These are phyloP conservation scores for Tetradesmus lagerheimii DNA, from an alignment of 139 green algal genomes.

Conservation along the genomic window DNA sequence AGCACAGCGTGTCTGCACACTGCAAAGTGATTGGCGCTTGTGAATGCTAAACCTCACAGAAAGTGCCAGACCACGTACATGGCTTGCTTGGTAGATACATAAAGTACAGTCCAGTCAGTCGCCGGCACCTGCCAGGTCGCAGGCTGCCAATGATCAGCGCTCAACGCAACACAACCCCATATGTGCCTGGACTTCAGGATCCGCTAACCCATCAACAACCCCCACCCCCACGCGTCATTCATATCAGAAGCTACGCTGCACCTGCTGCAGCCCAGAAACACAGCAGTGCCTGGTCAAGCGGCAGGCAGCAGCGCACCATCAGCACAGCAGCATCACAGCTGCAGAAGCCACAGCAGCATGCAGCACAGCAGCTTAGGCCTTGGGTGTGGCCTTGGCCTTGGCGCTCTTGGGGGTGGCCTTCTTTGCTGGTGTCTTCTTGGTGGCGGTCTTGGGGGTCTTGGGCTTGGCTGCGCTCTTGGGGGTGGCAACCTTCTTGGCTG, in stretches of 20 bases:
- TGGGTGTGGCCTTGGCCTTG: neutral
- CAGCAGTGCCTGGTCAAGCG: slow-evolving; percentile 6
- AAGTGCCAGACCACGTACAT: neutral
- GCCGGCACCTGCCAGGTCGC: neutral
- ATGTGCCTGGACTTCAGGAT: neutral
- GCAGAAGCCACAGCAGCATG: neutral
- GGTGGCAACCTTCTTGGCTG: slow-evolving; percentile 31
- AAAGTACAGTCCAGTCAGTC: neutral
- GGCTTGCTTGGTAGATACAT: neutral
- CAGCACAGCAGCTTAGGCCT: neutral
- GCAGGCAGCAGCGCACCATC: neutral
- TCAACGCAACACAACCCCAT: neutral
- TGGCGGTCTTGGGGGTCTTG: neutral
- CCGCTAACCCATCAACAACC: neutral
- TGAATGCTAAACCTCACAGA: neutral
- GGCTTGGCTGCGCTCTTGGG: slow-evolving; percentile 29
- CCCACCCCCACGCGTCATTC: neutral
- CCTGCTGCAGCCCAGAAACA: slow-evolving; percentile 9
- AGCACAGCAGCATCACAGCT: neutral
- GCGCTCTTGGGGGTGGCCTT: slow-evolving; percentile 4
- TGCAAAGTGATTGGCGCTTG: neutral
- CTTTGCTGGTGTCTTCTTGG: slow-evolving; percentile 14
- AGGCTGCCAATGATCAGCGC: neutral
- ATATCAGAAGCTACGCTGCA: neutral
- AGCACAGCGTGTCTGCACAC: neutral